phyloP scores from a whole-genome alignment of 2,329 filamentous ascomycete genomes.

The Herpotrichia juniperi region DNA sequence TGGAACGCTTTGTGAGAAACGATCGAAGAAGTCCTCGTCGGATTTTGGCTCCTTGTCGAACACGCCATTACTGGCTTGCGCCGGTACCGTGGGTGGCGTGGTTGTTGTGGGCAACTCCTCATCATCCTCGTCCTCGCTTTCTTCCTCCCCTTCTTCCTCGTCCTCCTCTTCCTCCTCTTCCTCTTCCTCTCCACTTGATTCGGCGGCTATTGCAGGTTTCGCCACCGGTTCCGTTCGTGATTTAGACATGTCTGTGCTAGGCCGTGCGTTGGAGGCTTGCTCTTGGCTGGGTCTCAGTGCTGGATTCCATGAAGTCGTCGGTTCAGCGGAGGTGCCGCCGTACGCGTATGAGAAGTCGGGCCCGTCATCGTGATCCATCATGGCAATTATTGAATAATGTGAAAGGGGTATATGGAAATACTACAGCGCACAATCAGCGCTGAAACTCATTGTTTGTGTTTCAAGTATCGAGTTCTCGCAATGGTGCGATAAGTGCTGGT shows the following conservation, averaged over 20 bases:
- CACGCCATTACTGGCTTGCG: constrained; percentile 7
- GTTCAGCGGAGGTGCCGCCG: constrained; percentile 25
- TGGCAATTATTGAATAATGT: constrained; percentile 27
- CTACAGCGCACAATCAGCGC: constrained; percentile 32
- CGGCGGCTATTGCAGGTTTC: constrained; percentile 14
- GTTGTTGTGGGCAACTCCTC: constrained; percentile 11
- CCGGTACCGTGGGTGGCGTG: constrained; percentile 5
- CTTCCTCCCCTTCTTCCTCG: neutral
- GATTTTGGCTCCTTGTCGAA: constrained; percentile 19
- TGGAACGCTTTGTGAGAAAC: constrained; percentile 24
- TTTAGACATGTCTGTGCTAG: constrained; percentile 16
- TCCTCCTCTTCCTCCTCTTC: neutral
- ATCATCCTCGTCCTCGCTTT: constrained; percentile 5
- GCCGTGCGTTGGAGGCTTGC: constrained; percentile 13
- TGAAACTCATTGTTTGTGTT: constrained; percentile 5
- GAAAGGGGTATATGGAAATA: constrained; percentile 43
- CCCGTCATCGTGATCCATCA: constrained; percentile 43
- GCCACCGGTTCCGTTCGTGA: constrained; percentile 13
- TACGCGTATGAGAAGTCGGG: constrained; percentile 51
- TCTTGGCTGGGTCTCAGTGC: constrained; percentile 55
- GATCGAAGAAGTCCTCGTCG: constrained; percentile 46
- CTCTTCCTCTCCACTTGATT: constrained; percentile 18
- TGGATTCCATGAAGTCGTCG: constrained; percentile 59
- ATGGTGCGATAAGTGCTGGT: constrained; percentile 13
- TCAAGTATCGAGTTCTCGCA: constrained; percentile 12